Conservation (phyloP, 305 asterid genomes). For the Stenogyne calaminthoides region DNA sequence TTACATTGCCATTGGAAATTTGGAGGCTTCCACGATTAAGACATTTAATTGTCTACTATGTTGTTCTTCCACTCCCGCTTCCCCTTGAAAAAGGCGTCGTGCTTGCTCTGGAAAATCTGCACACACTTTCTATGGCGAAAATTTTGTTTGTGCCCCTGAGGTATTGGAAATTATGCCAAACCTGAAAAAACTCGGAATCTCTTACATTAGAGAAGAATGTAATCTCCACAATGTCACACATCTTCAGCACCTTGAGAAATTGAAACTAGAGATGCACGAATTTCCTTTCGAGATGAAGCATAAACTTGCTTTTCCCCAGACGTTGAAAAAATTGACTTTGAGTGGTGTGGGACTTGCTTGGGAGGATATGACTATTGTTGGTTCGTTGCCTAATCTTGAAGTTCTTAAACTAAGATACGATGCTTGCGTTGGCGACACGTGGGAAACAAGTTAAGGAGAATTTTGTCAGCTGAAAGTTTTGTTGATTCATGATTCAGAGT, state of each 20-base stretch:
- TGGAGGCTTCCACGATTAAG: slow-evolving; percentile 14
- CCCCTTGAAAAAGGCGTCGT: neutral
- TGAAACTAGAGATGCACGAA: neutral
- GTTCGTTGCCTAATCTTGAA: neutral
- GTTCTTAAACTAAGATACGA: slow-evolving; percentile 14
- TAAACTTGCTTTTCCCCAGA: neutral
- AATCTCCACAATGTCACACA: neutral
- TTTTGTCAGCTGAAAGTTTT: neutral
- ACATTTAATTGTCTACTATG: neutral
- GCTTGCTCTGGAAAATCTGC: slow-evolving; percentile 7
- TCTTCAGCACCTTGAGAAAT: slow-evolving; percentile 2
- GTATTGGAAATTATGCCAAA: slow-evolving; percentile 1
- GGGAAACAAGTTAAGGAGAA: slow-evolving; percentile 2
- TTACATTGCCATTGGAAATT: neutral
- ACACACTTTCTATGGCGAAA: neutral
- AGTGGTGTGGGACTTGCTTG: no score
- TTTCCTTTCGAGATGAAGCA: neutral
- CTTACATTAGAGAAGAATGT: neutral
- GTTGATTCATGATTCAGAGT: neutral
- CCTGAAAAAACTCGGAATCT: slow-evolving; percentile 2
- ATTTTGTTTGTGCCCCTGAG: neutral
- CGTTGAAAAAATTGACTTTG: no score
- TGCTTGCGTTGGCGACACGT: neutral
- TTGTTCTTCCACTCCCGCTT: neutral
- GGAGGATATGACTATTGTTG: no score